Evolutionary conservation across 2,329 filamentous ascomycete species (phyloP).

Genomic region (Apiospora hydei): DNA sequence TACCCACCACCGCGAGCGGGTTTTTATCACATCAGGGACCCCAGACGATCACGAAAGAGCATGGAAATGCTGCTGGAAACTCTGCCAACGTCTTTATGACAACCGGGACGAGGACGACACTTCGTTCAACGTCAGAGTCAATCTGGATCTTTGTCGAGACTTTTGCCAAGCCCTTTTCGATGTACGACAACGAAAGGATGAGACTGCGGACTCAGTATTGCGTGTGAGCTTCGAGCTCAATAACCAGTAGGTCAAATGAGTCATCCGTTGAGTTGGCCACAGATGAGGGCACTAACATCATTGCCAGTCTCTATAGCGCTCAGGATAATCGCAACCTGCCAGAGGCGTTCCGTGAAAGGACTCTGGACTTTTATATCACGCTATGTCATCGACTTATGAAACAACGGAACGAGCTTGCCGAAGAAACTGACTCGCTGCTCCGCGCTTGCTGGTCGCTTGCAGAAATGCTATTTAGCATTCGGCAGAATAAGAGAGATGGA

Average conservation of each 20-base stretch:
- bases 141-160: conserved; percentile 86
- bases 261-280: neutral
- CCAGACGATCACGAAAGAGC: conserved; percentile 84
- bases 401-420: conserved; percentile 77
- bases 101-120: conserved; percentile 76
- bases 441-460: conserved; percentile 89
- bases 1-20: conserved; percentile 80
- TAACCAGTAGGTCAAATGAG: conserved; percentile 70
- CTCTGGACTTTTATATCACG: conserved; percentile 93
- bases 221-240: conserved; percentile 94
- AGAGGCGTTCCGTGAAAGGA: conserved; percentile 86
- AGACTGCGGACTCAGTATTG: conserved; percentile 83
- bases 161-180: conserved; percentile 95
- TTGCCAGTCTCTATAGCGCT: conserved; percentile 78
- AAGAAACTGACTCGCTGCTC: conserved; percentile 84
- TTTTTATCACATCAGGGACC: conserved; percentile 77
- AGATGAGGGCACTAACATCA: conserved; percentile 19
- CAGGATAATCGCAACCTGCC: conserved; percentile 82
- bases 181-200: conserved; percentile 78
- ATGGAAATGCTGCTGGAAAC: conserved; percentile 92
- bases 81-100: conserved; percentile 86
- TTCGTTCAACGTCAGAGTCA: conserved; percentile 72
- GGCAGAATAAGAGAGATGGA: conserved; percentile 80
- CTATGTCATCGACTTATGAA: conserved; percentile 97
- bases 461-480: conserved; percentile 90